Evolutionary conservation across 371 early-diverging fungal genomes (phyloP), one percentile per base, ranked within the genome.

Genomic region (Dinochytrium kinnereticum): DNA sequence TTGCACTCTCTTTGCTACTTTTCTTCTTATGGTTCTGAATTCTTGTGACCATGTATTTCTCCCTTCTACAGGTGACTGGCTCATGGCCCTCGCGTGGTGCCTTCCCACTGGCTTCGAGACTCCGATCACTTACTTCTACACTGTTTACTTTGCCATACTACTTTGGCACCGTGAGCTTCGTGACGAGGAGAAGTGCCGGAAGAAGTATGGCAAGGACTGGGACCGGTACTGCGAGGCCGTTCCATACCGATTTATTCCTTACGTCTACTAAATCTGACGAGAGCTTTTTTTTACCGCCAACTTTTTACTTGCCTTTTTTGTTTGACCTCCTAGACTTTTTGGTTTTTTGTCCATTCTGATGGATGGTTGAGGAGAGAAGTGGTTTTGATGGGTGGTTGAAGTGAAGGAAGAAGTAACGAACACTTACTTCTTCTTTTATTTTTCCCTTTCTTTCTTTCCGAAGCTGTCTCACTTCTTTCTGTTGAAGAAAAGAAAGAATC

Each of bases 181-280:
- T 61, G 98, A 98, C 77, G 96, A 96, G 65, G 87, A 90, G 59
- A 90, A 93, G 78, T 96, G 97, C 82, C 84, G 82, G n/a, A 82
- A 85, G 50, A 97, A 97, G 86, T 98, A 98, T 82, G 95, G 95
- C 34, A 86, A 88, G 59, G 95, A 94, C 75, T 98, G 98, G 98
- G 91, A 94, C 26, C 82, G 84, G 70, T 98, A 98, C 82, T 91
- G 93, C 75, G 76, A 82, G n/a, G 83, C 85, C 26, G 98, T 98
- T 7, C 90, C 89, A 36, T 95, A 91, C 82, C 87, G 91, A 55
- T 94, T 97, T 69, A 84, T 97, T 74, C 97, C 97, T 1, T 69
- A 71, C 49, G 59, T 81, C 21, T 81, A 75, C 55, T 81, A 55
- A 66, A n/a, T n/a, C n/a, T n/a, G n/a, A n/a, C n/a, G n/a, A n/a